Conservation (phyloP, 2,329 filamentous ascomycete species). For the Hypoxylon rubiginosum region DNA sequence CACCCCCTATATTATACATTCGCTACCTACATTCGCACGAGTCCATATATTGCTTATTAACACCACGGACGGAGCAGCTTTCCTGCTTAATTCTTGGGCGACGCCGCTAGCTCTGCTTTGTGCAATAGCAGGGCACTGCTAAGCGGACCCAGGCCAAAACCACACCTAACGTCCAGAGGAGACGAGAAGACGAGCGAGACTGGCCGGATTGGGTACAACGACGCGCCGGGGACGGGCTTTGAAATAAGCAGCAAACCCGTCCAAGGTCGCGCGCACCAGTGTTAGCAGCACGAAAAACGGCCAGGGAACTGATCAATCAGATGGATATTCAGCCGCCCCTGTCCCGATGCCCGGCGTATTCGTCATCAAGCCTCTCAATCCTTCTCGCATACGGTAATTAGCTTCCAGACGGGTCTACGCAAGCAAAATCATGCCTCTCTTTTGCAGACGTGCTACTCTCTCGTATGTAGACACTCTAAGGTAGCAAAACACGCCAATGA, state of each 20-base stretch:
- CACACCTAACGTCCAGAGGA: not conserved
- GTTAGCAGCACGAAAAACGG: not conserved
- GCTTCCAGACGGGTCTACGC: constrained; percentile 26
- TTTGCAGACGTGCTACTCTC: not conserved
- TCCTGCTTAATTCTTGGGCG: constrained; percentile 11
- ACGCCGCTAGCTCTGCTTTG: not conserved
- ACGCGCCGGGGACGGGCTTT: constrained; percentile 2
- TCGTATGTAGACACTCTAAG: constrained; percentile 11
- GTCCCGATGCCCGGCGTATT: constrained; percentile 19
- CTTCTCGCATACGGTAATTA: constrained; percentile 25
- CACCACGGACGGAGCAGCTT: constrained; percentile 23
- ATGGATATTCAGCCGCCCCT: constrained; percentile 13
- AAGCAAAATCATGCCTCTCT: constrained; percentile 35
- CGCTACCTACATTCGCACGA: not conserved
- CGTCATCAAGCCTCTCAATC: constrained; percentile 35
- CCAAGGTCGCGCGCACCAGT: constrained; percentile 13
- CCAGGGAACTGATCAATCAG: constrained; percentile 25
- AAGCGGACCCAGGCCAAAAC: constrained; percentile 2
- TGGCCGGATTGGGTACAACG: constrained; percentile 10
- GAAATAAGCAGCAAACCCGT: constrained; percentile 17
- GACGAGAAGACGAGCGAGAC: not conserved
- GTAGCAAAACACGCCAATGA: constrained; percentile 18
- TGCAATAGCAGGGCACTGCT: not conserved
- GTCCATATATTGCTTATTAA: constrained; percentile 13
- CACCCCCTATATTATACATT: constrained; percentile 37